These are phyloP conservation scores for Lentinula detonsa DNA, from an alignment of 768 basidiomycete genomes.

Conservation along the genomic window DNA sequence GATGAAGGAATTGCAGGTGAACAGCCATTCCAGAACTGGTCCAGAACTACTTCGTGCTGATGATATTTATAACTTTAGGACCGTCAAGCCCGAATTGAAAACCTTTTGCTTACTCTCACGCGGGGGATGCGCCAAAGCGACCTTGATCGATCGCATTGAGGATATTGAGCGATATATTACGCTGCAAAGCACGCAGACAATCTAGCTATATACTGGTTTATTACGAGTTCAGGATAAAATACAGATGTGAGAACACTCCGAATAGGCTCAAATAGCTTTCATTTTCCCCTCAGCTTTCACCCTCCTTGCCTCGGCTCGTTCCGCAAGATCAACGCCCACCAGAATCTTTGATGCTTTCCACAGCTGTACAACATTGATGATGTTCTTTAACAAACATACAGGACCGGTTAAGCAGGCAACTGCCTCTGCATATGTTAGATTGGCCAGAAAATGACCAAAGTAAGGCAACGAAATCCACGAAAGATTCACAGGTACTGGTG, in stretches of 20 bases:
- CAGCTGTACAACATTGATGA: slow-evolving; percentile 93
- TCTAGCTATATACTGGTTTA: neutral
- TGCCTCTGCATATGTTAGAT: slow-evolving; percentile 71
- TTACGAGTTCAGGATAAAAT: neutral
- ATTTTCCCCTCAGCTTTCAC: slow-evolving; percentile 16
- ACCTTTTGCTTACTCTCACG: slow-evolving; percentile 61
- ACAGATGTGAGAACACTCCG: neutral
- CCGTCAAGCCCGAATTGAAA: slow-evolving; percentile 75
- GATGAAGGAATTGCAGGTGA: slow-evolving; percentile 77
- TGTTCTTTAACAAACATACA: slow-evolving; percentile 76
- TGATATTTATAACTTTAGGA: slow-evolving; percentile 32
- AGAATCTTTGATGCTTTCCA: slow-evolving; percentile 97
- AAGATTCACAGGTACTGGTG: slow-evolving; percentile 51
- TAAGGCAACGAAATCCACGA: slow-evolving; percentile 5
- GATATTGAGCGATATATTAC: neutral
- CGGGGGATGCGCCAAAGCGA: slow-evolving; percentile 48
- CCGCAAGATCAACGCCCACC: slow-evolving; percentile 88
- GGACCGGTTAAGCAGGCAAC: slow-evolving; percentile 59
- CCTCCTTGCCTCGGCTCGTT: slow-evolving; percentile 62
- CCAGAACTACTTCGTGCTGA: slow-evolving; percentile 1
- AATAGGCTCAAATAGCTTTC: neutral
- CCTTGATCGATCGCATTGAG: neutral
- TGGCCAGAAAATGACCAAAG: slow-evolving; percentile 20
- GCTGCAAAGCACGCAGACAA: neutral
- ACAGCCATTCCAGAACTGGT: slow-evolving; percentile 10